phyloP scores from a whole-genome alignment of 352 stramenopile genomes.

The Phytophthora constricta region DNA sequence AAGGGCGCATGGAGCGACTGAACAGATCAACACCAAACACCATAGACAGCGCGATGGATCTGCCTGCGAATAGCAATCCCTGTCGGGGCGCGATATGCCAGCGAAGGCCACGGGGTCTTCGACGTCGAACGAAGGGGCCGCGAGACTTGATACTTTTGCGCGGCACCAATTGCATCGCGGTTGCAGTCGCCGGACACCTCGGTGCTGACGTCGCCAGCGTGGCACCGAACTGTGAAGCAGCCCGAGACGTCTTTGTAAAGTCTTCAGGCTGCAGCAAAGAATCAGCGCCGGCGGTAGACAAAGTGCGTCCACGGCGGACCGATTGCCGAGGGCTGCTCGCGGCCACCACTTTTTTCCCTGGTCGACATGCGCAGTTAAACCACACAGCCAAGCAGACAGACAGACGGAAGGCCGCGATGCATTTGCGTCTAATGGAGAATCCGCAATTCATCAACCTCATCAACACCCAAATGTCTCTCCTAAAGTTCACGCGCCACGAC shows the following conservation, averaged over 20 bases:
- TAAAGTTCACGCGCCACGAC: conserved; percentile 23
- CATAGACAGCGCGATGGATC: background rate
- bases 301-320: conserved; percentile 29
- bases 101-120: too few relatives aligned
- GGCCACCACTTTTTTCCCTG: conserved; percentile 24
- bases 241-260: conserved; percentile 23
- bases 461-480: conserved; percentile 11
- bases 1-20: background rate
- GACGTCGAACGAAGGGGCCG: too few relatives aligned
- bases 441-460: conserved; percentile 20
- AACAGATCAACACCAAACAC: background rate
- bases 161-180: too few relatives aligned
- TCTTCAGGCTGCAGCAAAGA: conserved; percentile 19
- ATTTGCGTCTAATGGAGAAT: too few relatives aligned
- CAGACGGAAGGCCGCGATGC: too few relatives aligned
- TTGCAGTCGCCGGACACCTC: too few relatives aligned
- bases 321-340: conserved; percentile 27
- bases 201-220: conserved; percentile 14
- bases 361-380: conserved; percentile 3
- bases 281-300: conserved; percentile 18
- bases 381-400: conserved; percentile 3
- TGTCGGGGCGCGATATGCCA: background rate
- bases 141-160: too few relatives aligned
- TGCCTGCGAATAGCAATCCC: background rate
- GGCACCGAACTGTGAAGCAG: background rate